phyloP scores from a whole-genome alignment of 1,284 basidiomycete species.

The Tylopilus sp. region DNA sequence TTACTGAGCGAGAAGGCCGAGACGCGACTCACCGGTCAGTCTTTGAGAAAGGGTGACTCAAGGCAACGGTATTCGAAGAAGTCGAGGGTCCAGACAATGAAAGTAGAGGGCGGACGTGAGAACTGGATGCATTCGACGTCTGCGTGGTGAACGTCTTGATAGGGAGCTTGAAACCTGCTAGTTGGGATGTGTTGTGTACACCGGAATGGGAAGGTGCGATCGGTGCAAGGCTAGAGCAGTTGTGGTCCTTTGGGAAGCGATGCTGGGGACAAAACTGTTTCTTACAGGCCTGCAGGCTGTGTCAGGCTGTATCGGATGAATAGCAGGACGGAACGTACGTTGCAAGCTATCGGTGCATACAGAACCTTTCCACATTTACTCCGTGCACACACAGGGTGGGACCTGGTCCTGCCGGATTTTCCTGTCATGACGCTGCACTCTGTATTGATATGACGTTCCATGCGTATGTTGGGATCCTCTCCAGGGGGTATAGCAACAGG shows the following conservation, averaged over 20 bases:
- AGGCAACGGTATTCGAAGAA: slow-evolving; percentile 15
- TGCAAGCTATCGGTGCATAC: slow-evolving; percentile 67
- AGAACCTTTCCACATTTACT: slow-evolving; percentile 66
- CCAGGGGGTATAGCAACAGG: slow-evolving; percentile 68
- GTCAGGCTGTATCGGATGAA: slow-evolving; percentile 6
- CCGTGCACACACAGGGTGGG: slow-evolving; percentile 57
- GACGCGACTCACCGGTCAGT: slow-evolving; percentile 61
- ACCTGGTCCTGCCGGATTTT: slow-evolving; percentile 43
- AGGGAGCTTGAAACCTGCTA: slow-evolving; percentile 7
- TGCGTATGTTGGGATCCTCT: slow-evolving; percentile 71
- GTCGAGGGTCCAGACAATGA: slow-evolving; percentile 12
- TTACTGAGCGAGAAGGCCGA: slow-evolving; percentile 41
- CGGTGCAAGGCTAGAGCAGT: slow-evolving; percentile 39
- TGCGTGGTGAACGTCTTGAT: slow-evolving; percentile 4
- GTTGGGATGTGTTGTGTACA: slow-evolving; percentile 4
- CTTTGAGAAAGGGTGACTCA: slow-evolving; percentile 56
- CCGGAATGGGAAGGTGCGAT: slow-evolving; percentile 17
- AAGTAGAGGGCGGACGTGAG: slow-evolving; percentile 9
- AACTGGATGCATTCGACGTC: slow-evolving; percentile 7
- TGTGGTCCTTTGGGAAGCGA: slow-evolving; percentile 68
- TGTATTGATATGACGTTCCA: slow-evolving; percentile 64
- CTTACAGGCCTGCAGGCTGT: slow-evolving; percentile 51
- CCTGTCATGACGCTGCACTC: slow-evolving; percentile 65
- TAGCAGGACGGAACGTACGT: slow-evolving; percentile 43
- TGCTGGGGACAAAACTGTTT: slow-evolving; percentile 70